Conservation (phyloP, 1,139 yeast species). For the Candida sp. region DNA sequence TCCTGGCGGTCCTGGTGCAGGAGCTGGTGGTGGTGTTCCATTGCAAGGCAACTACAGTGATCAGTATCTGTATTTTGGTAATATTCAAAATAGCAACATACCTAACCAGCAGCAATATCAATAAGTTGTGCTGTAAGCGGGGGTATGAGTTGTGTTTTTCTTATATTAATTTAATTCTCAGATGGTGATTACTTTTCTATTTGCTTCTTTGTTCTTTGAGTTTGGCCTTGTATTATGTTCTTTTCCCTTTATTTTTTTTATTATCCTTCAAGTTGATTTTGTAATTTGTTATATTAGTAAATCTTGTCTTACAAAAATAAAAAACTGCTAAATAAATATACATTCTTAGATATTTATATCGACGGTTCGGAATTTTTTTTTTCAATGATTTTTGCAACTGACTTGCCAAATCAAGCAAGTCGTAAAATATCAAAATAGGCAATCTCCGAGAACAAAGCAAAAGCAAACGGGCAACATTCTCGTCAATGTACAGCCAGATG, state of each 20-base stretch:
- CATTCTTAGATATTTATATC: not conserved
- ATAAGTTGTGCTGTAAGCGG: constrained; percentile 13
- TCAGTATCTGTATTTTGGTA: constrained; percentile 64
- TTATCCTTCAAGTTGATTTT: not conserved
- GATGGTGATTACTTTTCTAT: not conserved
- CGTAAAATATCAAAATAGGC: constrained; percentile 5
- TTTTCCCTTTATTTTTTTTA: not conserved
- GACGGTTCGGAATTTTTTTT: not conserved
- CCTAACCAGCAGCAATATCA: constrained; percentile 48
- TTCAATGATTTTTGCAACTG: constrained; percentile 14
- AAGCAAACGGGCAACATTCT: too few relatives aligned
- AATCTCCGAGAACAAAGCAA: not conserved
- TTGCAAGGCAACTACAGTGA: constrained; percentile 30
- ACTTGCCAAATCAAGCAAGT: constrained; percentile 9
- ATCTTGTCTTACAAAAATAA: not conserved
- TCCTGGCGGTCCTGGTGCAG: constrained; percentile 6
- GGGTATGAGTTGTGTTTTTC: not conserved
- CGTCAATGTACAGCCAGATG: too few relatives aligned
- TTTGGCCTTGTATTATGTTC: constrained; percentile 4
- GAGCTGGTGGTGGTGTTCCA: constrained; percentile 13
- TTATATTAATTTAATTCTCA: not conserved
- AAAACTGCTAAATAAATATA: not conserved
- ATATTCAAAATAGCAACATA: constrained; percentile 52
- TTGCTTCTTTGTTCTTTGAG: not conserved
- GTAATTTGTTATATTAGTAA: not conserved